A percentile compares a stretch with the other conserved stretches of the same genome.
phyloP scores from a whole-genome alignment of 805 yeast genomes.

The Yamadazyma scolyti region DNA sequence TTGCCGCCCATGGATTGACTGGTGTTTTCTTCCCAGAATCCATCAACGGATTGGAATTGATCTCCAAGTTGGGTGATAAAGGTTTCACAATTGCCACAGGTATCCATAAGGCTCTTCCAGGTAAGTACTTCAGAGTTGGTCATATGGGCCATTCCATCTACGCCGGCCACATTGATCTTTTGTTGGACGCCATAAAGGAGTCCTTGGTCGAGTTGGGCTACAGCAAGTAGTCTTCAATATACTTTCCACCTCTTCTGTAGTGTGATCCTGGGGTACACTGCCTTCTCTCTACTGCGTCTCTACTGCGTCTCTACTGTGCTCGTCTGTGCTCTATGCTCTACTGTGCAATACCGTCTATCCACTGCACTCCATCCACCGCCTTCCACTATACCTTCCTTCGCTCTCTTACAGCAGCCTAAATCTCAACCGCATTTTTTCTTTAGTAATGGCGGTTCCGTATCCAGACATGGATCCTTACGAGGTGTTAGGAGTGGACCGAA shows the following conservation, averaged over 20 bases:
- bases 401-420: too few species aligned
- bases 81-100: slow-evolving; percentile 88
- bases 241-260: too few species aligned
- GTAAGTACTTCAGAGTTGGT: slow-evolving; percentile 88
- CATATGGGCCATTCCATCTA: slow-evolving; percentile 86
- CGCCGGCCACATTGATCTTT: slow-evolving; percentile 36
- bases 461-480: slow-evolving; percentile 63
- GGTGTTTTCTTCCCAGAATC: slow-evolving; percentile 82
- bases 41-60: slow-evolving; percentile 62
- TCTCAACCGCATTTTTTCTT: too few species aligned
- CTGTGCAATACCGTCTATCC: too few species aligned
- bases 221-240: not conserved
- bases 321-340: too few species aligned
- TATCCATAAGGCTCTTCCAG: slow-evolving; percentile 73
- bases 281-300: too few species aligned
- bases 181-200: slow-evolving; percentile 32
- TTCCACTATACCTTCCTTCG: too few species aligned
- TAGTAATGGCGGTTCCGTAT: slow-evolving; percentile 41
- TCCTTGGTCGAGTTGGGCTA: slow-evolving; percentile 19
- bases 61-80: slow-evolving; percentile 55
- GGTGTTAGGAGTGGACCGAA: slow-evolving; percentile 37
- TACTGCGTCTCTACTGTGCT: too few species aligned
- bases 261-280: too few species aligned
- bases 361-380: too few species aligned
- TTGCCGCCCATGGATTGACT: slow-evolving; percentile 84